Evolutionary conservation across 305 asterid genomes (phyloP).

Genomic region (Rubia occidens): DNA sequence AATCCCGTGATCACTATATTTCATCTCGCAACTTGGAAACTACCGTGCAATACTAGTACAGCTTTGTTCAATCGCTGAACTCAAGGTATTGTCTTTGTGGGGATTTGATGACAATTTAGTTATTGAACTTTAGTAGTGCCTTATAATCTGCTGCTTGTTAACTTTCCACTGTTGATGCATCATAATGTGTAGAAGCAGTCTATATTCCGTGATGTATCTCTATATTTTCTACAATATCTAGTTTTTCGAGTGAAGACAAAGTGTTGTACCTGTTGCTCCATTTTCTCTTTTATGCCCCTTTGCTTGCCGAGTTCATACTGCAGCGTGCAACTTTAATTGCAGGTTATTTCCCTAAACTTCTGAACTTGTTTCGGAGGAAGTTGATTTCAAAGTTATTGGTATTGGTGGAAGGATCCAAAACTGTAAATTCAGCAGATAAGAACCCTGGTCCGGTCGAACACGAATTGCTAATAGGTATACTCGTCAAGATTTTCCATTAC

Average conservation of each 20-base stretch:
- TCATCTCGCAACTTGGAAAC: not conserved
- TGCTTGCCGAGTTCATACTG: not conserved
- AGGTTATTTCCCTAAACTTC: not conserved
- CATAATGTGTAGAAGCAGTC: not conserved
- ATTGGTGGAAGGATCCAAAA: not conserved
- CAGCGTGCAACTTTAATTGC: not conserved
- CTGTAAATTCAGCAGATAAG: not conserved
- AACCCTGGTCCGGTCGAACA: too few relatives aligned
- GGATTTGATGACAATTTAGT: too few relatives aligned
- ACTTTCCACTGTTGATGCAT: not conserved
- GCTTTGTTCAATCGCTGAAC: not conserved
- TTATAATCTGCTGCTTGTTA: not conserved
- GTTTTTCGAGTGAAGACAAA: too few relatives aligned
- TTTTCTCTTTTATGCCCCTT: too few relatives aligned
- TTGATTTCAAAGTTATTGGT: not conserved
- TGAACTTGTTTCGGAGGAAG: not conserved
- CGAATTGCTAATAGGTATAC: not conserved
- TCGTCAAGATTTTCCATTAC: not conserved
- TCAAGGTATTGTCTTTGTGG: not conserved
- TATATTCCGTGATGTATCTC: not conserved
- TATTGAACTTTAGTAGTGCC: too few relatives aligned
- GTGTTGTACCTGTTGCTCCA: too few relatives aligned
- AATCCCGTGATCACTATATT: not conserved
- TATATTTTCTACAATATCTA: too few relatives aligned
- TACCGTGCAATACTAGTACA: not conserved